Conservation (phyloP, 345 rosid genomes). For the Eucalyptus melliodora region DNA sequence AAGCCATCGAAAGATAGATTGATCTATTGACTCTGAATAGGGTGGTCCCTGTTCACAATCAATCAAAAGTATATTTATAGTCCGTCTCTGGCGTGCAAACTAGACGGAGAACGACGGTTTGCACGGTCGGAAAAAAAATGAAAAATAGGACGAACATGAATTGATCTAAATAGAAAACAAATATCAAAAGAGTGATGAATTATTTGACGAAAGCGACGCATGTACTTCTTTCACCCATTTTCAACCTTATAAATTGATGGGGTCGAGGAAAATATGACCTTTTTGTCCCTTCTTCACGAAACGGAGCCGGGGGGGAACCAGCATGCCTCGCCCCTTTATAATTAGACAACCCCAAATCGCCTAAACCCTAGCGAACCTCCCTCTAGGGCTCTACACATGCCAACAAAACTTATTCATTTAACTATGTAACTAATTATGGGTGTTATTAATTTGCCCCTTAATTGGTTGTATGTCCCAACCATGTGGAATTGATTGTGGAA, state of each 20-base stretch:
- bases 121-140: neutral
- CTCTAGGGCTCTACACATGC: neutral
- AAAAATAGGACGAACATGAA: neutral
- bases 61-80: neutral
- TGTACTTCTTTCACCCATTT: neutral
- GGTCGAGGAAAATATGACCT: neutral
- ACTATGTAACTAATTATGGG: neutral
- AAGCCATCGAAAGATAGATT: neutral
- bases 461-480: neutral
- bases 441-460: neutral
- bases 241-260: neutral
- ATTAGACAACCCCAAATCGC: neutral
- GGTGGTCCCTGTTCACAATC: neutral
- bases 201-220: neutral
- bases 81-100: neutral
- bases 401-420: neutral
- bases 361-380: neutral
- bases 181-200: neutral
- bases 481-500: neutral
- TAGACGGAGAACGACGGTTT: neutral
- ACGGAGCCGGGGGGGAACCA: neutral
- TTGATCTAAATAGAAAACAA: neutral
- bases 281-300: neutral
- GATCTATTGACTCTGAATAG: neutral
- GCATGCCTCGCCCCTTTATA: neutral